Conservation (phyloP, 495 filamentous ascomycete species). For the Chaetomidium leptoderma region DNA sequence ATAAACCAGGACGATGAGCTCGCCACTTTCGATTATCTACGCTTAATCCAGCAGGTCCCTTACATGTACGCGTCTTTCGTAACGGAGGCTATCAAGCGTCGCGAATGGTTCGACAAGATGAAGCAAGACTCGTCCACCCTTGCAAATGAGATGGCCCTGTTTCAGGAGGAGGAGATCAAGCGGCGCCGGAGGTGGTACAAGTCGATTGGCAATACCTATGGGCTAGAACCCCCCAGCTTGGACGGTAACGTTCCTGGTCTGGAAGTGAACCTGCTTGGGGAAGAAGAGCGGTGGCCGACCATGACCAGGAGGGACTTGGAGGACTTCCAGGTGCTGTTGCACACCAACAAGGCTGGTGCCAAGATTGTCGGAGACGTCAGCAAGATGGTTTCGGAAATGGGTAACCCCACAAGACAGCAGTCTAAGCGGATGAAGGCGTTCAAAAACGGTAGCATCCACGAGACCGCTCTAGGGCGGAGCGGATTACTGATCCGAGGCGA, state of each 20-base stretch:
- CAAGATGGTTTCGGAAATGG: conserved; percentile 58
- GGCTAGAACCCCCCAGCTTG: conserved; percentile 28
- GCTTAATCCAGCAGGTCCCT: conserved; percentile 72
- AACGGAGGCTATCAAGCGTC: conserved; percentile 76
- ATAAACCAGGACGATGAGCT: conserved; percentile 66
- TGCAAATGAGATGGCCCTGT: conserved; percentile 83
- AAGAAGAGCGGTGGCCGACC: conserved; percentile 75
- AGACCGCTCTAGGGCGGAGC: conserved; percentile 69
- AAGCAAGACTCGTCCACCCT: conserved; percentile 75
- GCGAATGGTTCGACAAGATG: conserved; percentile 88
- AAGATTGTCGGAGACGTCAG: conserved; percentile 48
- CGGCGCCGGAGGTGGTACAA: conserved; percentile 88
- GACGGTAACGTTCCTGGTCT: conserved; percentile 62
- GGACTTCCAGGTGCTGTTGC: conserved; percentile 58
- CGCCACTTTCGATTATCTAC: conserved; percentile 70
- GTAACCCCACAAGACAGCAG: conserved; percentile 68
- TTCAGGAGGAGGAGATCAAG: conserved; percentile 86
- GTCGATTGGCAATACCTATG: conserved; percentile 58
- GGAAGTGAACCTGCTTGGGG: conserved; percentile 78
- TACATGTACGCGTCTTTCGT: conserved; percentile 83
- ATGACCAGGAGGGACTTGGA: conserved; percentile 59
- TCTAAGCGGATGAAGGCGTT: conserved; percentile 82
- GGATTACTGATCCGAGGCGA: conserved; percentile 78
- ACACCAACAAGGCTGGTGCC: conserved; percentile 47
- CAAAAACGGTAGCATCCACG: conserved; percentile 93